phyloP scores from a whole-genome alignment of 2,329 filamentous ascomycete genomes.

The Neospermospora avenae region DNA sequence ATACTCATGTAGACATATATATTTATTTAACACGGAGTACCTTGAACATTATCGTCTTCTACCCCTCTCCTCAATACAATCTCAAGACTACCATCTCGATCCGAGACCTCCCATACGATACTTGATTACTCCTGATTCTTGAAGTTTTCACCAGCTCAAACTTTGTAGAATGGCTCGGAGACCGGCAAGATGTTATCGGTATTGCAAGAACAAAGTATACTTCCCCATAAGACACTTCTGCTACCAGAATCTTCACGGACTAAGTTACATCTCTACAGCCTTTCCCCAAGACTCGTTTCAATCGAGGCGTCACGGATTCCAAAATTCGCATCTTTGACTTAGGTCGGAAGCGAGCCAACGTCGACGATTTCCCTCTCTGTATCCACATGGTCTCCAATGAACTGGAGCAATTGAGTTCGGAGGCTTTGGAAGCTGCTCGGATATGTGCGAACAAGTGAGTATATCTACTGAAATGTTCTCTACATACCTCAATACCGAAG shows the following conservation, averaged over 20 bases:
- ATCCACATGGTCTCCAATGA: conserved; percentile 99
- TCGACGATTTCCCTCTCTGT: conserved; percentile 99
- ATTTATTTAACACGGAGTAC: too few relatives aligned
- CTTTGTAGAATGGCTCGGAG: conserved; percentile 99
- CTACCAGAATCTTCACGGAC: not conserved
- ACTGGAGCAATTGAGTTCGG: conserved; percentile 99
- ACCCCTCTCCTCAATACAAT: too few relatives aligned
- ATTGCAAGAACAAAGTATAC: conserved; percentile 99
- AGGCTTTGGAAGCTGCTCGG: conserved; percentile 98
- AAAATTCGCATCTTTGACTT: conserved; percentile 97
- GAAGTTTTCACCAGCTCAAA: too few relatives aligned
- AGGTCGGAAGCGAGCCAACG: conserved; percentile 94
- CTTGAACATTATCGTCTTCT: too few relatives aligned
- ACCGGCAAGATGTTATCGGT: conserved; percentile 99
- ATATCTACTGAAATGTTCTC: not conserved
- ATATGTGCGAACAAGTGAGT: conserved; percentile 98
- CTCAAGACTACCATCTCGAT: too few relatives aligned
- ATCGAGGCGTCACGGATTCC: conserved; percentile 83
- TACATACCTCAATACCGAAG: not conserved
- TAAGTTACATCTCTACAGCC: conserved; percentile 51
- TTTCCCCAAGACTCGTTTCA: conserved; percentile 99
- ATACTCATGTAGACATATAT: too few relatives aligned
- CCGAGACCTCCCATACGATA: too few relatives aligned
- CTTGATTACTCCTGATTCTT: too few relatives aligned
- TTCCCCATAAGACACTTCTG: conserved; percentile 22